These are phyloP conservation scores for Microbotryum lychnidis-dioicae DNA, from an alignment of 1,284 basidiomycete genomes.

Conservation along the genomic window DNA sequence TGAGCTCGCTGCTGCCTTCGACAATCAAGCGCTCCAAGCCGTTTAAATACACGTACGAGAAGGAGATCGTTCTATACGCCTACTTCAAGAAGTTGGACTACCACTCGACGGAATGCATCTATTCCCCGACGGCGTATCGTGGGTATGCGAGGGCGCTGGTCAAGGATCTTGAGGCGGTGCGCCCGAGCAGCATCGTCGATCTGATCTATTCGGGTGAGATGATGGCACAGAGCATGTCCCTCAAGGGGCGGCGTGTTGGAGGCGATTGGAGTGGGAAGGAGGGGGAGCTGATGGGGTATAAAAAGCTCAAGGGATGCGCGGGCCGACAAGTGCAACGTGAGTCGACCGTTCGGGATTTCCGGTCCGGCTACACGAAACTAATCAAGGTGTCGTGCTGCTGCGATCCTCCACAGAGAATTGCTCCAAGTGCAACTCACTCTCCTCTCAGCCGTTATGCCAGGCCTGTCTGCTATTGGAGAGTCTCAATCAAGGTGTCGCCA, in stretches of 20 bases:
- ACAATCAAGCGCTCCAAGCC: constrained; percentile 95
- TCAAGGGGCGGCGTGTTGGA: constrained; percentile 66
- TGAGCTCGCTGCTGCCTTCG: constrained; percentile 44
- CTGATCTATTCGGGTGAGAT: constrained; percentile 75
- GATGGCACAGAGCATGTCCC: constrained; percentile 33
- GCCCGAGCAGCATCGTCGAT: constrained; percentile 91
- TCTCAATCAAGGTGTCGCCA: constrained; percentile 60
- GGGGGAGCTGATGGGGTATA: constrained; percentile 37
- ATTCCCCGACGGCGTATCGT: constrained; percentile 88
- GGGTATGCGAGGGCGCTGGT: constrained; percentile 90
- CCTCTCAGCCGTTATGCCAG: constrained; percentile 81
- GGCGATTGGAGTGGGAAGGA: constrained; percentile 65
- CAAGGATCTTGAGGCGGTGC: constrained; percentile 87
- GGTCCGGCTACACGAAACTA: not conserved
- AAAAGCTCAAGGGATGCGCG: constrained; percentile 8
- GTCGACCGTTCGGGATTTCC: not conserved
- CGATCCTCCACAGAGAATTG: constrained; percentile 59
- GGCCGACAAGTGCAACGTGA: constrained; percentile 16
- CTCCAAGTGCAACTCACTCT: constrained; percentile 81
- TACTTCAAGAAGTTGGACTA: constrained; percentile 63
- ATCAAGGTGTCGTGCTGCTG: not conserved
- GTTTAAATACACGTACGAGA: constrained; percentile 97
- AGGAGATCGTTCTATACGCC: constrained; percentile 89
- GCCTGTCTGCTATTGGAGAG: constrained; percentile 84
- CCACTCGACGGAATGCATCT: constrained; percentile 98